Conservation (phyloP, 2,329 filamentous ascomycete species). For the Juglanconis oblonga region DNA sequence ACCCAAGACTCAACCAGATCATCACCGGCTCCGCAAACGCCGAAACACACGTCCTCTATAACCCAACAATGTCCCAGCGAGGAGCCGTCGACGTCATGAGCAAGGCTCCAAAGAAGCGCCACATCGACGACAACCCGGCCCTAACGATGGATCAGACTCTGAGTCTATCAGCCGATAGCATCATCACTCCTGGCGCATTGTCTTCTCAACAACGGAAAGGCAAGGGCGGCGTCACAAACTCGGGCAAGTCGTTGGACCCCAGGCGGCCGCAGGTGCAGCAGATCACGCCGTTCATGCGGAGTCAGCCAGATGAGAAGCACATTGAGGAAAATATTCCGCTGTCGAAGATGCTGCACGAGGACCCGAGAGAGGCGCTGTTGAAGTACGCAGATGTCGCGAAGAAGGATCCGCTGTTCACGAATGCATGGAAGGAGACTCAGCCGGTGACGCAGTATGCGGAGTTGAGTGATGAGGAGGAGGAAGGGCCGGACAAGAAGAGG, state of each 20-base stretch:
- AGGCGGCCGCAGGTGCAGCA: slow-evolving; percentile 79
- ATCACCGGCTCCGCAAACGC: slow-evolving; percentile 89
- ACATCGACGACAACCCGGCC: slow-evolving; percentile 88
- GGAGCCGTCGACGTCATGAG: slow-evolving; percentile 90
- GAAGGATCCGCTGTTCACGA: slow-evolving; percentile 91
- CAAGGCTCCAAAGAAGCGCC: slow-evolving; percentile 87
- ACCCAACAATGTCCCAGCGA: slow-evolving; percentile 73
- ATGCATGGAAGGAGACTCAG: slow-evolving; percentile 88
- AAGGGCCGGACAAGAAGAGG: slow-evolving; percentile 65
- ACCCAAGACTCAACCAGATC: slow-evolving; percentile 93
- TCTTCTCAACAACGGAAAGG: slow-evolving; percentile 52
- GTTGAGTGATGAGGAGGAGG: slow-evolving; percentile 75
- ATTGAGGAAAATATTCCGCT: slow-evolving; percentile 86
- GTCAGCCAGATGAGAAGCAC: slow-evolving; percentile 83
- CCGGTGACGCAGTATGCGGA: slow-evolving; percentile 90
- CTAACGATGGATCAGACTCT: slow-evolving; percentile 80
- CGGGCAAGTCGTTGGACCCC: slow-evolving; percentile 74
- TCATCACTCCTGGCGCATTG: slow-evolving; percentile 66
- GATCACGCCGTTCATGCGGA: slow-evolving; percentile 87
- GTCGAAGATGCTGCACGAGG: slow-evolving; percentile 91
- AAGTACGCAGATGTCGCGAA: slow-evolving; percentile 94
- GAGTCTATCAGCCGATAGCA: slow-evolving; percentile 79
- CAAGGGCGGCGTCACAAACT: slow-evolving; percentile 72
- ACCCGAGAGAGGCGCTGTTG: slow-evolving; percentile 86
- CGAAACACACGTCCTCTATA: slow-evolving; percentile 87